Base-by-base conservation (phyloP, 2,329 filamentous ascomycete genomes). In the Epichloe gansuensis region DNA sequence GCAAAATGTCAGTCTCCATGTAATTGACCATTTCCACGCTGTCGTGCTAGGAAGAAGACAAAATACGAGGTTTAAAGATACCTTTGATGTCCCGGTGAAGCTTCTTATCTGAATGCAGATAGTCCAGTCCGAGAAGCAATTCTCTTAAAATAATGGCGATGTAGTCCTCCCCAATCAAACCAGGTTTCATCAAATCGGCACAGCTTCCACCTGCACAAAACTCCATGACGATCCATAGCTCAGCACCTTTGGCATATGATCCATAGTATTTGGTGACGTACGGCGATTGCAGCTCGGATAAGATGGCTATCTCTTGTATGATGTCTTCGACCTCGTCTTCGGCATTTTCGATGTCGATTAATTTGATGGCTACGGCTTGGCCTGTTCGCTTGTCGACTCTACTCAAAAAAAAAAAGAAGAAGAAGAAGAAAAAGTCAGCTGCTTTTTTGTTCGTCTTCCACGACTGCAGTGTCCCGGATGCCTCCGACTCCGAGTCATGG, bases 321-420 rank as follows among this genome's bases (percentile, higher is more conserved):
- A 98, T 98, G 71, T 98, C 93, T 73, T 97, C 93, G 60, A 98
- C 91, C 71, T 98, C 93, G 68, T 98, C 93, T 71, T 98, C 93
- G 63, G 93, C 93, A 72, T 93, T 96, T 71, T 98, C 93, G 59
- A 98, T 93, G 64, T 98, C 93, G 67, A 98, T 97, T 62, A 98
- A 78, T 71, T 98, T 98, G 74, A 98, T 98, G 31, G 93, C 93
- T 49, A 98, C 93, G 12, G 91, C 85, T 64, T 95, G 86, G 39
- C 93, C 93, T 17, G 86, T 95, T 49, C 88, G 82, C 65, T 93
- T 95, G 72, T 97, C 91, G 58, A 97, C 88, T 54, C 87, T 93
- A 60, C 17, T n/a, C 5, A 25, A 36, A 35, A 35, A 36, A 13
- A 40, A 36, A 38, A 35, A 13, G 12, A 34, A 36, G 9, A 39